Conservation (phyloP, 192 early-diverging fungal species). For the Entomortierella parvispora region DNA sequence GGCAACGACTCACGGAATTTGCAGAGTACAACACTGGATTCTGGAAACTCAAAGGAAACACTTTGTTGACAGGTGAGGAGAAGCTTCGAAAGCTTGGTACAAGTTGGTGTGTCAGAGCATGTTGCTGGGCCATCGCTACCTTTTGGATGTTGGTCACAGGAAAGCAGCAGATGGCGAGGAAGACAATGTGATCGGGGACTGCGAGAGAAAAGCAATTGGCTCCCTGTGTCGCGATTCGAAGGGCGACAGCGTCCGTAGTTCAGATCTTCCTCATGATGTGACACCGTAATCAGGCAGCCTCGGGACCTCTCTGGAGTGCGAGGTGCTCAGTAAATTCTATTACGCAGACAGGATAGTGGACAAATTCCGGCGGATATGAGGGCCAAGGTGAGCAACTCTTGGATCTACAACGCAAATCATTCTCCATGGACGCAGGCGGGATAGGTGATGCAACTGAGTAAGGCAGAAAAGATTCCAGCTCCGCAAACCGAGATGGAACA, state of each 20-base stretch:
- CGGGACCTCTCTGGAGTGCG: constrained; percentile 64
- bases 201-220: constrained; percentile 91
- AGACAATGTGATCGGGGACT: constrained; percentile 72
- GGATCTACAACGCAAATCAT: constrained; percentile 60
- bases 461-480: constrained; percentile 43
- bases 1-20: constrained; percentile 96
- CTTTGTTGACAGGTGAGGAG: constrained; percentile 83
- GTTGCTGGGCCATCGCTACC: constrained; percentile 89
- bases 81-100: constrained; percentile 91
- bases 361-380: constrained; percentile 60
- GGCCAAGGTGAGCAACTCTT: constrained; percentile 64
- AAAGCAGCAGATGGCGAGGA: constrained; percentile 66
- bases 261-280: constrained; percentile 63
- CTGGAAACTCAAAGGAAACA: constrained; percentile 86
- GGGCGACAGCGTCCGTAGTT: constrained; percentile 55
- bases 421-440: constrained; percentile 61
- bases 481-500: constrained; percentile 48
- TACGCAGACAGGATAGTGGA: constrained; percentile 57
- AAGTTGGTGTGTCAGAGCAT: constrained; percentile 95
- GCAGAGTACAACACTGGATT: constrained; percentile 92
- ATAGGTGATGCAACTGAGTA: constrained; percentile 34
- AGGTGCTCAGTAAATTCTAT: constrained; percentile 56
- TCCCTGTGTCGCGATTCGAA: constrained; percentile 94
- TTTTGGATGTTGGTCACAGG: constrained; percentile 91
- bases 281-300: constrained; percentile 60